Percentiles rank a stretch among this genome's conserved stretches.
These are phyloP conservation scores for Hemisphaericaspora xylofermentans DNA, from an alignment of 1,139 yeast species.

Conservation along the genomic window DNA sequence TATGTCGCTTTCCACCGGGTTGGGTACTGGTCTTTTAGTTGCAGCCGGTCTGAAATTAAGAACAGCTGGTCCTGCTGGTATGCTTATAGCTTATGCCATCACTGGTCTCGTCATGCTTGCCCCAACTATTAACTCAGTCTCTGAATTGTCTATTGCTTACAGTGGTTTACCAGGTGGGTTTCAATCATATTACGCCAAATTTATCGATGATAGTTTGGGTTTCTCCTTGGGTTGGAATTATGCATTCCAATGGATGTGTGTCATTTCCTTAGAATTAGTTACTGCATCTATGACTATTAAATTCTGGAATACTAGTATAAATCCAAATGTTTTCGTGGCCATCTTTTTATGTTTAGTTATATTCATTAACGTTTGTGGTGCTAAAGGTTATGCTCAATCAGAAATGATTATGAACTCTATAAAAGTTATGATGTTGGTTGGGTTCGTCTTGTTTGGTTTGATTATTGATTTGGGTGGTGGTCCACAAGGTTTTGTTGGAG, in stretches of 20 bases:
- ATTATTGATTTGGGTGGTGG: slow-evolving; percentile 35
- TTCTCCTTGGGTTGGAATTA: slow-evolving; percentile 45
- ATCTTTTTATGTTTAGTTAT: slow-evolving; percentile 30
- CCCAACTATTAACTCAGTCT: slow-evolving; percentile 32
- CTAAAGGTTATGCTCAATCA: slow-evolving; percentile 35
- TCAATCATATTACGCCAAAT: slow-evolving; percentile 38
- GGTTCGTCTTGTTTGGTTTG: slow-evolving; percentile 31
- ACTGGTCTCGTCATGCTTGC: slow-evolving; percentile 32
- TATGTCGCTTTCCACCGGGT: slow-evolving; percentile 44
- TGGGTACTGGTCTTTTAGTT: slow-evolving; percentile 45
- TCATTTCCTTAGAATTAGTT: slow-evolving; percentile 39
- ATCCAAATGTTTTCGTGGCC: slow-evolving; percentile 33
- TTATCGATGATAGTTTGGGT: slow-evolving; percentile 39
- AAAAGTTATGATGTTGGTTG: slow-evolving; percentile 32
- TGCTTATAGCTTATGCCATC: slow-evolving; percentile 34
- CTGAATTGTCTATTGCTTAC: slow-evolving; percentile 39
- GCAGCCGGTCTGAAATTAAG: slow-evolving; percentile 34
- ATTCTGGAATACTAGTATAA: slow-evolving; percentile 28
- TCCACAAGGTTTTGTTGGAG: slow-evolving; percentile 34
- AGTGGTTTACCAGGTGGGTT: slow-evolving; percentile 40
- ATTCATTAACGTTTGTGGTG: slow-evolving; percentile 32
- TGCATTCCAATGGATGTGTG: slow-evolving; percentile 40
- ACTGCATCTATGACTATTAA: slow-evolving; percentile 39
- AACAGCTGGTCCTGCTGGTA: slow-evolving; percentile 38
- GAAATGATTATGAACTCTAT: slow-evolving; percentile 31